These are phyloP conservation scores for Syncephalastrum monosporum DNA, from an alignment of 371 early-diverging fungal species.

Conservation along the genomic window DNA sequence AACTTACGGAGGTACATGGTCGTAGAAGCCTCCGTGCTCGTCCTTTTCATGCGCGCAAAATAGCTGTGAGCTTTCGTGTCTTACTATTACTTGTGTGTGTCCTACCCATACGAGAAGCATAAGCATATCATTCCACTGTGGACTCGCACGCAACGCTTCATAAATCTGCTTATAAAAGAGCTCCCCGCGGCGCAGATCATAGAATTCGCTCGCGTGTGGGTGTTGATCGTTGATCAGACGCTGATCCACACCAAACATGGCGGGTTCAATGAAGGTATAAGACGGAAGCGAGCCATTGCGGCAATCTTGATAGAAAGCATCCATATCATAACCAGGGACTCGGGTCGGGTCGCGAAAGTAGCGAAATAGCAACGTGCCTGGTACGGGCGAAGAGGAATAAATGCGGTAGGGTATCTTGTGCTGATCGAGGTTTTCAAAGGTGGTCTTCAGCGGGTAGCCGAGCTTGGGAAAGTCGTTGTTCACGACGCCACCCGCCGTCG, in stretches of 20 bases:
- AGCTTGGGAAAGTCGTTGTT: constrained; percentile 14
- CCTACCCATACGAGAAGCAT: constrained; percentile 16
- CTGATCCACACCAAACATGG: constrained; percentile 18
- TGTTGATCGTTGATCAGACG: constrained; percentile 20
- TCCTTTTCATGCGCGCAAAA: constrained; percentile 10
- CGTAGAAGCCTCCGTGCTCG: constrained; percentile 23
- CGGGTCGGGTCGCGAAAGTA: constrained; percentile 16
- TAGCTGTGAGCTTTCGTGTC: background rate
- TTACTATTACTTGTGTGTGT: background rate
- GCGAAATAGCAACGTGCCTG: constrained; percentile 13
- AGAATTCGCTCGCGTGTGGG: constrained; percentile 17
- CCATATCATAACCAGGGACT: constrained; percentile 9
- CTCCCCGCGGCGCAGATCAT: constrained; percentile 22
- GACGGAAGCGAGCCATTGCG: constrained; percentile 12
- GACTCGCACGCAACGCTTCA: constrained; percentile 16
- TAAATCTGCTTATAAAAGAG: constrained; percentile 20
- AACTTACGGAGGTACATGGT: constrained; percentile 17
- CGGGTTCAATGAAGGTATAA: constrained; percentile 20
- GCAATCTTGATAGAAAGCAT: constrained; percentile 14
- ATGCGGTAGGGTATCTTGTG: constrained; percentile 10
- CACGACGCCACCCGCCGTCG: constrained; percentile 22
- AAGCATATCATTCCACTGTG: constrained; percentile 19
- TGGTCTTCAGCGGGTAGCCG: constrained; percentile 15
- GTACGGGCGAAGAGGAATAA: constrained; percentile 19
- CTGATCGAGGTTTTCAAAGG: constrained; percentile 14